Evolutionary conservation across 129 eudicot genomes (phyloP), one percentile per base, ranked within the genome.

Genomic region (Tagetes erecta): DNA sequence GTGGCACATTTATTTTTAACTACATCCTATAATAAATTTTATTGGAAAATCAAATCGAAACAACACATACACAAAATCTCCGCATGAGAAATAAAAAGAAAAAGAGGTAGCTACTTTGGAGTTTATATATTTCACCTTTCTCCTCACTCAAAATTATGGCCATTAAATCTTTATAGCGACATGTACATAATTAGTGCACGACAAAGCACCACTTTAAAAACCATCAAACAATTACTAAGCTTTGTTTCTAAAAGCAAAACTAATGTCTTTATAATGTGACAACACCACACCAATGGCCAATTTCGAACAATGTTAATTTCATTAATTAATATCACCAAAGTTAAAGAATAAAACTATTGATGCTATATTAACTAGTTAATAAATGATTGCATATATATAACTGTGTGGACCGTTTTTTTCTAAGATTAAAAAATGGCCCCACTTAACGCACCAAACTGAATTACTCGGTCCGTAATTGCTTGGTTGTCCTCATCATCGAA

Each of bases 401-500:
- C 6, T 13, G 51, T 58, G 33, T 58, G 70, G 81, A 60, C 76
- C 27, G n/a, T 42, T 47, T 11, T 47, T 40, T 47, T 8, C 2
- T n/a, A 9, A 37, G 37, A 70, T 13, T 33, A 34, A 37, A 10
- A 60, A 60, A 62, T 30, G 64, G 60, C 49, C 46, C 70, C 65
- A 58, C 10, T 70, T 45, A 68, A 70, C 38, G 55, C 71, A 59
- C 75, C 14, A 69, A 37, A 27, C 27, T 34, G 8, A 45, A 47
- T 49, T 38, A 51, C 76, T 30, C 70, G 82, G 82, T 78, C 70
- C 77, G 13, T n/a, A 62, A 47, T 50, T 70, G 56, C 45, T 37
- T 70, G 45, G 45, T 39, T 37, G 82, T 78, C 82, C 55, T 44
- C 53, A 37, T 78, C 82, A 71, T 78, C 76, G 44, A 46, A 70